phyloP scores from a whole-genome alignment of 2,329 filamentous ascomycete species.

The Xylariales sp. region DNA sequence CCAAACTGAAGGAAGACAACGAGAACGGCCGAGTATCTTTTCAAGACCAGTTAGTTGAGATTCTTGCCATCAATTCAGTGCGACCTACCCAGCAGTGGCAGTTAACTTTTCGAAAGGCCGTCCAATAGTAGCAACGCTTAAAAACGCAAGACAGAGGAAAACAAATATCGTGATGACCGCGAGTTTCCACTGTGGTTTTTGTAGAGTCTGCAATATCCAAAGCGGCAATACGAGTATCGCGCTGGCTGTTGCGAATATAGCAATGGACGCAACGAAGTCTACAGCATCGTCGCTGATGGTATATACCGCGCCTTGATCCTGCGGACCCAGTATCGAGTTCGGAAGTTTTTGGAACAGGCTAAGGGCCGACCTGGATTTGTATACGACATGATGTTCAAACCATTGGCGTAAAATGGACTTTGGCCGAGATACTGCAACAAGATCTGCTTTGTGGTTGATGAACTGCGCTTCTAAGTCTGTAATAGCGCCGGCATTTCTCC shows the following conservation, averaged over 20 bases:
- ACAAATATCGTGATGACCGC: conserved; percentile 19
- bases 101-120: not conserved
- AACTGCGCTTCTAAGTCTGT: not conserved
- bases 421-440: not conserved
- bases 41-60: too few relatives aligned
- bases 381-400: not conserved
- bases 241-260: conserved; percentile 16
- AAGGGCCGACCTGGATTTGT: not conserved
- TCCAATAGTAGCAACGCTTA: not conserved
- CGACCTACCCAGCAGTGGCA: not conserved
- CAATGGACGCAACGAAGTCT: conserved; percentile 15
- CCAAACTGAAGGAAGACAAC: not conserved
- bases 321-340: too few relatives aligned
- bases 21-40: not conserved
- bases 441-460: not conserved
- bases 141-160: not conserved
- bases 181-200: conserved; percentile 14
- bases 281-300: not conserved
- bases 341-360: not conserved
- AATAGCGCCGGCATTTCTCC: not conserved
- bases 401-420: not conserved
- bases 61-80: not conserved
- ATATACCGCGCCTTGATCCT: not conserved
- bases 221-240: conserved; percentile 25
- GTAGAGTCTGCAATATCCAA: conserved; percentile 21